Evolutionary conservation across 106 monocot species (phyloP).

Genomic region (Apostasia shenzhenica): DNA sequence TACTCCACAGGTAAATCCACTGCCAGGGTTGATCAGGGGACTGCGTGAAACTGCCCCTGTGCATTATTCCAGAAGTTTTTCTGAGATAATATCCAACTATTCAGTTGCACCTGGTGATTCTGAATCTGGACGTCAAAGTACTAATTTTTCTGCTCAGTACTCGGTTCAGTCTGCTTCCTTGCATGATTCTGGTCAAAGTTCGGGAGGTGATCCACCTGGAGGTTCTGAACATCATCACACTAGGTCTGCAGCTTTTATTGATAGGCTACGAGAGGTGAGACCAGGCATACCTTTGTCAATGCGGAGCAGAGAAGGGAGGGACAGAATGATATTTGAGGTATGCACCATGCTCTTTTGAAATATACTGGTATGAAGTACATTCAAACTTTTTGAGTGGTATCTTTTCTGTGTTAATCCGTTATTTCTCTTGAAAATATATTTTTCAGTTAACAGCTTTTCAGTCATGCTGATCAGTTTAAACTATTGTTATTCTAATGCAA

Average conservation of each 20-base stretch:
- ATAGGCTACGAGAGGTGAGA: slow-evolving; percentile 32
- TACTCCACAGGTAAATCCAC: slow-evolving; percentile 11
- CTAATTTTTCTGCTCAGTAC: slow-evolving; percentile 17
- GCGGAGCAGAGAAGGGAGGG: slow-evolving; percentile 48
- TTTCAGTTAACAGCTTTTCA: no score
- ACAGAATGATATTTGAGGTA: slow-evolving; percentile 3
- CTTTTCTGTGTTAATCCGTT: no score
- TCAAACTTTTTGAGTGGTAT: no score
- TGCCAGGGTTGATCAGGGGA: slow-evolving; percentile 19
- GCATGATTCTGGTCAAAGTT: slow-evolving; percentile 14
- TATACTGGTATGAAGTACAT: no score
- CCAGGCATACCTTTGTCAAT: slow-evolving; percentile 35
- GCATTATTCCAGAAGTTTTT: slow-evolving; percentile 19
- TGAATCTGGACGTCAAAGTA: slow-evolving; percentile 22
- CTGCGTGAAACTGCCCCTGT: slow-evolving; percentile 23
- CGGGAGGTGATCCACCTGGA: slow-evolving; percentile 11
- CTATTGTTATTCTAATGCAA: no score
- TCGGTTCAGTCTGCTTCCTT: slow-evolving; percentile 17
- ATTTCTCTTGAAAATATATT: no score
- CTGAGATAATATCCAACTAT: slow-evolving; percentile 17
- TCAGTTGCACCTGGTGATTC: slow-evolving; percentile 11
- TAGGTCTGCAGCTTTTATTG: slow-evolving; percentile 32
- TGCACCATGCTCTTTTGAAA: not conserved
- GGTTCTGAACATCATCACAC: slow-evolving; percentile 23
- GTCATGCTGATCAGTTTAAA: no score